Evolutionary conservation across 208 protist genomes (phyloP).

Genomic region (Borovskyia barvae): DNA sequence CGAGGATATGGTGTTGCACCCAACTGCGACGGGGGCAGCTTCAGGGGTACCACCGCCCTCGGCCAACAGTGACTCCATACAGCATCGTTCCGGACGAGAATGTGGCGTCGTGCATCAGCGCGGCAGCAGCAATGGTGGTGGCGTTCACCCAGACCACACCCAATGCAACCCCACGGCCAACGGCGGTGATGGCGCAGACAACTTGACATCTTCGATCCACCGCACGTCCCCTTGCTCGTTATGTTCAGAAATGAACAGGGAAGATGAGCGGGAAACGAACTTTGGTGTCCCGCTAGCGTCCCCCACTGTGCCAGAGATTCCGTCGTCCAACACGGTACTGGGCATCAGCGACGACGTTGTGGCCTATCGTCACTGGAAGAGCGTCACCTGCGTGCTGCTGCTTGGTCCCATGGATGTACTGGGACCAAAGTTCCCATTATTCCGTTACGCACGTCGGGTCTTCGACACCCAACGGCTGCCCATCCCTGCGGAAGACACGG

Average conservation of each 20-base stretch:
- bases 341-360: neutral
- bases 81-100: constrained; percentile 10
- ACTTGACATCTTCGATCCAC: neutral
- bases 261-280: constrained; percentile 11
- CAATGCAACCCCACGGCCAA: neutral
- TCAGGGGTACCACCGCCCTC: constrained; percentile 1
- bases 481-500: constrained; percentile 16
- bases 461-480: constrained; percentile 15
- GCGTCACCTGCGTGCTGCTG: constrained; percentile 56
- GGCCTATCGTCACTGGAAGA: constrained; percentile 36
- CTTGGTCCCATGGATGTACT: constrained; percentile 30
- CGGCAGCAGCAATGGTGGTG: neutral
- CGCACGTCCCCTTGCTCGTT: neutral
- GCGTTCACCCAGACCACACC: neutral
- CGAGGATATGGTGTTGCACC: constrained; percentile 42
- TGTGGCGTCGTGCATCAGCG: neutral
- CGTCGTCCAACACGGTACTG: neutral
- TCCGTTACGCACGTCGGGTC: constrained; percentile 40
- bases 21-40: neutral
- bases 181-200: neutral
- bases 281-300: constrained; percentile 2
- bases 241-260: neutral
- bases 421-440: constrained; percentile 44
- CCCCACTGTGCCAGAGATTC: neutral
- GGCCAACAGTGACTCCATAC: neutral